A percentile compares a stretch with the other conserved stretches of the same genome.
phyloP scores from a whole-genome alignment of 306 rosid species.

The Styphnolobium japonicum region DNA sequence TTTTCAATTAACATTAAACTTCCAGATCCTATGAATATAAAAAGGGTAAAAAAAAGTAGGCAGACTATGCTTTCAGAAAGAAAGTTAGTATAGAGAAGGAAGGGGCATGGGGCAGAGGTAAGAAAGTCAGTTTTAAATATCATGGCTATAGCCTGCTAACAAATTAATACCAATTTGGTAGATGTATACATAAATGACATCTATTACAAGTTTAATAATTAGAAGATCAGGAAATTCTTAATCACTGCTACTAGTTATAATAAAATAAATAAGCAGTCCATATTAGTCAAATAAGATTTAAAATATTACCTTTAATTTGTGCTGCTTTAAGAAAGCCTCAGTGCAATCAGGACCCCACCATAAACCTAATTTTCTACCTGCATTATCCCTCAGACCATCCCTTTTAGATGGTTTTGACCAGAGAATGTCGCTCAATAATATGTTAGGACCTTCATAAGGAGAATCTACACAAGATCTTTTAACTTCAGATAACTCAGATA shows the following conservation, averaged over 20 bases:
- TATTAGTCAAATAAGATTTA: not conserved
- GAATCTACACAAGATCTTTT: conserved; percentile 57
- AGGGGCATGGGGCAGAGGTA: not conserved
- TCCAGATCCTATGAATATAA: not conserved
- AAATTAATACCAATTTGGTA: not conserved
- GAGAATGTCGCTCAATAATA: conserved; percentile 68
- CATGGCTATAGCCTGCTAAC: not conserved
- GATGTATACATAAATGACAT: not conserved
- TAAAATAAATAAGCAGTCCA: not conserved
- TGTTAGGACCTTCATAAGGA: conserved; percentile 62
- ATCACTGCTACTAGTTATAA: not conserved
- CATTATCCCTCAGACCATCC: conserved; percentile 67
- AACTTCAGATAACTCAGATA: conserved; percentile 65
- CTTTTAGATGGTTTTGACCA: conserved; percentile 84
- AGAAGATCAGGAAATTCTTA: conserved; percentile 6
- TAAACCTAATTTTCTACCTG: conserved; percentile 58
- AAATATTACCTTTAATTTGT: conserved; percentile 70
- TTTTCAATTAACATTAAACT: not conserved
- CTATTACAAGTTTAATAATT: not conserved
- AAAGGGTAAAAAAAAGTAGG: not conserved
- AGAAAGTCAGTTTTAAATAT: not conserved
- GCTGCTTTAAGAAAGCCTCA: conserved; percentile 64
- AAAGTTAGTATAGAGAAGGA: not conserved
- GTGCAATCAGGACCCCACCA: conserved; percentile 96
- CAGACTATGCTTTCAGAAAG: not conserved